Evolutionary conservation across 2,329 filamentous ascomycete species (phyloP).

Genomic region (Trichoderma aggressivum): DNA sequence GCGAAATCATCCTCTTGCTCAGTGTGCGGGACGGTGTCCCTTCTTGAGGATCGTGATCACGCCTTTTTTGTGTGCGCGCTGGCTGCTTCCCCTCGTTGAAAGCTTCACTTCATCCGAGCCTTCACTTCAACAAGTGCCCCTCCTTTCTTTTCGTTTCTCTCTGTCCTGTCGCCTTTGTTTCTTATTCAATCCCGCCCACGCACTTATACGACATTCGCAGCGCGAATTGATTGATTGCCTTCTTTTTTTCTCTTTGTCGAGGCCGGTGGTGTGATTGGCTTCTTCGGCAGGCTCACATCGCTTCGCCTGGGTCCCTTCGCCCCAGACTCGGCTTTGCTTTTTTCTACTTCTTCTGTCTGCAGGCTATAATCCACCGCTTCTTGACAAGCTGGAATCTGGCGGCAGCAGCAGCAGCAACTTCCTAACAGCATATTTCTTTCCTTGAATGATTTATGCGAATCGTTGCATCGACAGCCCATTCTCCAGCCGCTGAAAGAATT

Average conservation of each 20-base stretch:
- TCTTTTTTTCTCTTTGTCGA: neutral
- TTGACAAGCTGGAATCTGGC: neutral
- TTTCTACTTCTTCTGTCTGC: neutral
- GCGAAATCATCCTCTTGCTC: constrained; percentile 12
- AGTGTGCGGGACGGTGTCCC: constrained; percentile 7
- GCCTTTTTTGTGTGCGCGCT: constrained; percentile 10
- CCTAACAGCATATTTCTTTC: neutral
- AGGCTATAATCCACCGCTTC: neutral
- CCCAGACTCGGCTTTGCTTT: constrained; percentile 7
- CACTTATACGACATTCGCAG: constrained; percentile 12
- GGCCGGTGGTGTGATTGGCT: neutral
- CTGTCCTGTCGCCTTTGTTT: constrained; percentile 15
- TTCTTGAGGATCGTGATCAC: constrained; percentile 7
- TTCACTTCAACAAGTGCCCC: constrained; percentile 11
- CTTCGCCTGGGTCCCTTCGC: neutral
- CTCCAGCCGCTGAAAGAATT: neutral
- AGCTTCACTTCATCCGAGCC: neutral
- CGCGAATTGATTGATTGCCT: constrained; percentile 14
- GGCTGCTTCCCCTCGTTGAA: constrained; percentile 10
- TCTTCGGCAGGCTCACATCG: constrained; percentile 3
- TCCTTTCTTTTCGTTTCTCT: constrained; percentile 9
- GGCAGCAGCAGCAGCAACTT: neutral
- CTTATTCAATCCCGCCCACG: neutral
- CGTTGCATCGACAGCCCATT: neutral
- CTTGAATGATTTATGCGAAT: neutral